Evolutionary conservation across 305 asterid genomes (phyloP), one percentile per base, ranked within the genome.

Genomic region (Solanum hybrid): DNA sequence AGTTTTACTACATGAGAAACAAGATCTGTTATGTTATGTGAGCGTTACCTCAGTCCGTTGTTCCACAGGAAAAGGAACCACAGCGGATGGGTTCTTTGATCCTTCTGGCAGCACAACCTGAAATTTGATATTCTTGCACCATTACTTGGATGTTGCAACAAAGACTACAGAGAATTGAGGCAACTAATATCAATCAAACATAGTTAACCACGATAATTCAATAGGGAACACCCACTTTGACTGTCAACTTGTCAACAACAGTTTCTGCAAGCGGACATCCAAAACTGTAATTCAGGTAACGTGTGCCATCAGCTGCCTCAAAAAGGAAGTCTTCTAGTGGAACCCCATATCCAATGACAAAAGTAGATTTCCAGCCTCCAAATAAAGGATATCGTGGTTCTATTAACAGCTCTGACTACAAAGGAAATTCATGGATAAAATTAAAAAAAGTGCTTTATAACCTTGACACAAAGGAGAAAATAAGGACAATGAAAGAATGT

Each of bases 291-390:
- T 95, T 97, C 91, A 97, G 94, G 94, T 95, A 97, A 57, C 99
- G 99, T 81, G 95, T 92, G 88, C 97, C 98, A 88, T 90, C 93
- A 93, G 93, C 91, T 42, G 98, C 94, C 94, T 95, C 99, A 40
- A 94, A 96, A 84, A 97, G 98, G 93, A 95, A 97, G 94, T 97
- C 99, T 90, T 96, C 95, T 73, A 97, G 92, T 28, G 99, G 99
- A 90, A 96, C 95, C 57, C 95, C 99, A 46, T 97, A 97, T 92
- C 99, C 99, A 89, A 97, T 90, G 91, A 95, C 85, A 93, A 96
- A 97, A 84, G 98, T 96, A 89, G 99, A 93, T 95, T 96, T 97
- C 99, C 99, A 97, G 90, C 99, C 99, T 78, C 99, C 99, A 93
- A 97, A 94, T 92, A 97, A 90, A 89, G 99, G 99, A 92, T 97